Conservation (phyloP, 2,329 filamentous ascomycete species). For the Aspergillus hiratsukae region DNA sequence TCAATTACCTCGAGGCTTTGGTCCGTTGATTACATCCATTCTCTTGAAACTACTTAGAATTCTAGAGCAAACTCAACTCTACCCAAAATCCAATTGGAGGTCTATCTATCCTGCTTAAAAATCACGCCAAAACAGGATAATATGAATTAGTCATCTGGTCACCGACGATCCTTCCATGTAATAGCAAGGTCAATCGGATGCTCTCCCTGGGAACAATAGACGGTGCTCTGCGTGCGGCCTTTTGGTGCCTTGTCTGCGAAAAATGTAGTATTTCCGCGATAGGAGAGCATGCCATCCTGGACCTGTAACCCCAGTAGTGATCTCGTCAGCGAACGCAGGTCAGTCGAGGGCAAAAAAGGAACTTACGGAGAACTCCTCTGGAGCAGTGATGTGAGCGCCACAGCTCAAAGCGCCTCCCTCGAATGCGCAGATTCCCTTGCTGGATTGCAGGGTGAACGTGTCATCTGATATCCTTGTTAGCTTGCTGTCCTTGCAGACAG, state of each 20-base stretch:
- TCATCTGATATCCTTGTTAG: constrained; percentile 15
- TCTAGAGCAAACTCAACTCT: background rate
- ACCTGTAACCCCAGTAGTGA: constrained; percentile 14
- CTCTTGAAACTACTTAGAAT: constrained; percentile 4
- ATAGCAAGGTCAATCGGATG: constrained; percentile 34
- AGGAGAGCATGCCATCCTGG: constrained; percentile 30
- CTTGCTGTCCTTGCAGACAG: background rate
- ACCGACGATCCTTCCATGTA: constrained; percentile 22
- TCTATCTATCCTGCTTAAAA: background rate
- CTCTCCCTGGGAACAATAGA: constrained; percentile 28
- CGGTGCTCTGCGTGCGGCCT: constrained; percentile 29
- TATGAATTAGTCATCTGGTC: background rate
- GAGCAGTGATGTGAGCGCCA: constrained; percentile 30
- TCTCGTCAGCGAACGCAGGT: background rate
- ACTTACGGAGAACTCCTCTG: constrained; percentile 31
- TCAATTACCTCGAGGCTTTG: background rate
- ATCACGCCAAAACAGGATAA: background rate
- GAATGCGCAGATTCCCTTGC: constrained; percentile 57
- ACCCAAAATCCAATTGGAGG: background rate
- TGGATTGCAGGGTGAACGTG: constrained; percentile 53
- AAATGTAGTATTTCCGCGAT: constrained; percentile 32
- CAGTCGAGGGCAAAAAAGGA: background rate
- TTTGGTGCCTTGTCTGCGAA: constrained; percentile 37
- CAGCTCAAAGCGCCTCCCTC: constrained; percentile 53
- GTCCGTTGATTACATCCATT: background rate